Base-by-base conservation (phyloP, 129 eudicot species). In the Pulicaria dysenterica region DNA sequence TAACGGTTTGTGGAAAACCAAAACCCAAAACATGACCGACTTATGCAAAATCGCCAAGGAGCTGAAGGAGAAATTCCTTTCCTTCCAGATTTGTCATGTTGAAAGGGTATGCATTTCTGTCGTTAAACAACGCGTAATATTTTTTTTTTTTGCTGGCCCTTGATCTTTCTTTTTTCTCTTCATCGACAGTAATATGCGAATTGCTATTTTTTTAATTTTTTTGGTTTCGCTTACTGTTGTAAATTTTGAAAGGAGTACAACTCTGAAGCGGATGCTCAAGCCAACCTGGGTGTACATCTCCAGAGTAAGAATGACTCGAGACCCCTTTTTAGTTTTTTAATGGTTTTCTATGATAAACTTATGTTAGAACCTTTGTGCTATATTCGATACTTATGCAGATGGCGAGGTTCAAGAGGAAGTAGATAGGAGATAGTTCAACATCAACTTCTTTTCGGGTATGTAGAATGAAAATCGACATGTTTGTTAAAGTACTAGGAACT, bases 251-350 rank as follows among this genome's bases (percentile, higher is more conserved):
- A 94, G 99, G 94, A 85, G 31, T 83, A 77, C 70, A 95, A 90
- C 77, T 74, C 84, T 14, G 97, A 86, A 54, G 99, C 99, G 19
- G 99, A 95, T 74, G 86, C 88, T 48, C 97, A 95, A 78, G 99
- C 97, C 62, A 90, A 90, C 76, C 82, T 80, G 12, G 99, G 88
- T 15, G 69, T 90, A 65, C 74, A 75, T 74, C 86, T 95, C 8
- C 83, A 75, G 55, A 66, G 96, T 88, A 70, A 84, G 83, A 31
- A 13, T 47, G 17, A 7, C 46, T 39, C 3, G 17, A 34, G 58
- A 8, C 57, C 7, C 7, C 11, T 51, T 69, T 69, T 37, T 16
- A n/a, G 31, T 3, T 4, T n/a, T 12, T 37, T 79, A 41, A 75
- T 60, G 71, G 24, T 61, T 61, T 46, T 78, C 37, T n/a, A 51